Evolutionary conservation across 495 filamentous ascomycete species (phyloP).

Genomic region (Podospora appendiculata): DNA sequence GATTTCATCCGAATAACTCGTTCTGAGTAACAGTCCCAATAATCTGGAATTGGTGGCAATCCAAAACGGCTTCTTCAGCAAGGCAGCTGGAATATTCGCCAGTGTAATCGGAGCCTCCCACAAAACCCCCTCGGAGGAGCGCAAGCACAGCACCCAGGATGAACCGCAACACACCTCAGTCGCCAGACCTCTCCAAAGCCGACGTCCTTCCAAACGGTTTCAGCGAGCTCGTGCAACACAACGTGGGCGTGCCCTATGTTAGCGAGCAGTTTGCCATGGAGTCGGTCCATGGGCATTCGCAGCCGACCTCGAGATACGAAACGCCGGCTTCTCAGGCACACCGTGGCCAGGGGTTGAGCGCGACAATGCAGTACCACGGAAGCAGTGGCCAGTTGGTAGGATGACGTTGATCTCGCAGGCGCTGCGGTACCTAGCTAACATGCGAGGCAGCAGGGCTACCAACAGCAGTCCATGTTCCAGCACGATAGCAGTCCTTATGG

Average conservation of each 20-base stretch:
- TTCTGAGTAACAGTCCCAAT: too few relatives aligned
- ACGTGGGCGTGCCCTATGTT: constrained; percentile 26
- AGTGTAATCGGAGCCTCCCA: too few relatives aligned
- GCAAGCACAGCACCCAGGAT: constrained; percentile 1
- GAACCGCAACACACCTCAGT: constrained; percentile 32
- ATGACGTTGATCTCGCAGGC: neutral
- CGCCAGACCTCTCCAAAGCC: constrained; percentile 32
- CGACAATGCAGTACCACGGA: constrained; percentile 16
- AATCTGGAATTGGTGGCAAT: too few relatives aligned
- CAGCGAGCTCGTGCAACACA: constrained; percentile 43
- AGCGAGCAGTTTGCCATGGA: constrained; percentile 13
- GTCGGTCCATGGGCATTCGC: constrained; percentile 27
- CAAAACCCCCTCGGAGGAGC: too few relatives aligned
- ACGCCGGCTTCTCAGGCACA: constrained; percentile 26
- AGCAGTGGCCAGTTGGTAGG: constrained; percentile 14
- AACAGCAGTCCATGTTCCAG: constrained; percentile 25
- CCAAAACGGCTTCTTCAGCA: too few relatives aligned
- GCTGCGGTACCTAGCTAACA: constrained; percentile 11
- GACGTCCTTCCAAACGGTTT: constrained; percentile 36
- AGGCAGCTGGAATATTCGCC: too few relatives aligned
- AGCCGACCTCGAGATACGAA: constrained; percentile 34
- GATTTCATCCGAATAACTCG: too few relatives aligned
- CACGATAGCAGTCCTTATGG: constrained; percentile 24
- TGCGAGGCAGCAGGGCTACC: constrained; percentile 21
- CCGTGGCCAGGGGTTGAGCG: constrained; percentile 12